Evolutionary conservation across 306 rosid species (phyloP), one percentile per base, ranked within the genome.

Genomic region (Citrullus mucosospermus): DNA sequence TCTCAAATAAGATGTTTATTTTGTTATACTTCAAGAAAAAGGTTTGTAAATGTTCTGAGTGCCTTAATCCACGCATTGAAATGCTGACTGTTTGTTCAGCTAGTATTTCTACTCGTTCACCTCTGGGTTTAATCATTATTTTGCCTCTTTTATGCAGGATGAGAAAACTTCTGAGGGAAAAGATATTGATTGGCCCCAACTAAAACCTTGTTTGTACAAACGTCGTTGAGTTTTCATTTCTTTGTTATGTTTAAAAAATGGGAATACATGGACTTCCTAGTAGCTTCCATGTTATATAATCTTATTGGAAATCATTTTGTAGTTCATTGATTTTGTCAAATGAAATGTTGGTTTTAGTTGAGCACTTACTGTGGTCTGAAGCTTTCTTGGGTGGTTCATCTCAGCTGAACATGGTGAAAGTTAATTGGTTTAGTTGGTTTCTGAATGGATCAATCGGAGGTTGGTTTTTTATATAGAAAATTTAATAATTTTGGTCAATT

Each of bases 161-260:
- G 89, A 88, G 79, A 82, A 82, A 71, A 86, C n/a, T 66, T 86
- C 82, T 6, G 76, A 81, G 79, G 75, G 68, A 83, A 85, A 86
- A 82, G 92, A 87, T 34, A 85, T 90, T 53, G 91, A 89, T 50
- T 95, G 98, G 98, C 96, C 98, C 6, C 82, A 81, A 78, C 86
- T 95, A 78, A 95, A 95, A 84, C 96, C 97, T 60, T 95, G 97
- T 84, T 20, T 95, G 85, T 95, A 95, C 79, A 95, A 95, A 92
- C 96, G 98, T 20, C 89, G 97, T 11, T 95, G 85, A 89, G 85
- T 75, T 38, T 34, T 34, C 70, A 22, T 56, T 0, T n/a, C 5
- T 11, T 13, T 11, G 41, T 28, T 50, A 28, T 46, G 77, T 72
- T 70, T 17, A 72, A 50, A 50, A 72, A 15, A 16, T 9, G 0